Evolutionary conservation across 257 asterid genomes (phyloP).

Genomic region (Datura wrightii): DNA sequence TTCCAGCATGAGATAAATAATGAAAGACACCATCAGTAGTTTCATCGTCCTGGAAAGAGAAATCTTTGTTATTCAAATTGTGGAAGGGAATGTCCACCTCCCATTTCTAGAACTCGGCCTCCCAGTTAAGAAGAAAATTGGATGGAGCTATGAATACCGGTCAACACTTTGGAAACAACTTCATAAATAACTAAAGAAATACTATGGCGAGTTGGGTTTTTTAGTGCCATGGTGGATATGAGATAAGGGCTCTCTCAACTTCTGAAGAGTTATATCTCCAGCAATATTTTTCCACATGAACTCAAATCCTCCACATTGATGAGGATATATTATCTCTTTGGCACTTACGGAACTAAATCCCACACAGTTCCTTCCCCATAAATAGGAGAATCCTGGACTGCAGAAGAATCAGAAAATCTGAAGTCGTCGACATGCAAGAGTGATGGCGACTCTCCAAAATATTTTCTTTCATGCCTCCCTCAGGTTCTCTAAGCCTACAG

Average conservation of each 20-base stretch:
- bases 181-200: slow-evolving; percentile 63
- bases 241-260: slow-evolving; percentile 36
- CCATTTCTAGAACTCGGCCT: slow-evolving; percentile 34
- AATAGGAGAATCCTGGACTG: no score
- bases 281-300: slow-evolving; percentile 37
- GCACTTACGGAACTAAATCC: not conserved
- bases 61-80: no score
- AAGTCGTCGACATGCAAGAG: no score
- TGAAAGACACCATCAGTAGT: slow-evolving; percentile 8
- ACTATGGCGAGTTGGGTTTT: slow-evolving; percentile 67
- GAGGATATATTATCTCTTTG: slow-evolving; percentile 52
- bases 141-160: slow-evolving; percentile 76
- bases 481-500: no score
- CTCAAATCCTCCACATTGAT: slow-evolving; percentile 68
- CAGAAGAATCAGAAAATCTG: no score
- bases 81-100: no score
- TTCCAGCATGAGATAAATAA: slow-evolving; percentile 22
- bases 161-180: slow-evolving; percentile 52
- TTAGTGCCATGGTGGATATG: slow-evolving; percentile 70
- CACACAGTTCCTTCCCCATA: no score
- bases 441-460: no score
- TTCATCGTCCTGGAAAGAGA: slow-evolving; percentile 43
- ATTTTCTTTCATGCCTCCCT: no score
- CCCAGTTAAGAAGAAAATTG: slow-evolving; percentile 73
- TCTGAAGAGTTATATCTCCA: slow-evolving; percentile 52